Evolutionary conservation across 441 rosid species (phyloP).

Genomic region (Daphne laureola): DNA sequence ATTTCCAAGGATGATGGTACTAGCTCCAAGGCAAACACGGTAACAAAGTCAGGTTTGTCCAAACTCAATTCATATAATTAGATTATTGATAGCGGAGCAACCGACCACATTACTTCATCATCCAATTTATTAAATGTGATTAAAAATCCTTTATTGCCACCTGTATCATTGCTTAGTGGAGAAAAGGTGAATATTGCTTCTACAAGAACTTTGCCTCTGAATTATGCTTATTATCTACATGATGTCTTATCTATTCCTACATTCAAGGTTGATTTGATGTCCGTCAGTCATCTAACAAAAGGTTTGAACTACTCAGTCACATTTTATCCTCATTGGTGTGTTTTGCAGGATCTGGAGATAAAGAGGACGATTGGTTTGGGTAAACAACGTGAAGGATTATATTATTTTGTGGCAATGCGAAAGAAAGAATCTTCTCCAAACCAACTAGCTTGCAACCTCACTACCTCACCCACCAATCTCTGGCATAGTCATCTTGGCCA

Average conservation of each 20-base stretch:
- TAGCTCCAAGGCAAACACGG: background rate
- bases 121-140: too few relatives aligned
- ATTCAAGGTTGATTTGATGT: background rate
- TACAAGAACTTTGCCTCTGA: too few relatives aligned
- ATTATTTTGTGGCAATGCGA: background rate
- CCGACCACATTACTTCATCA: background rate
- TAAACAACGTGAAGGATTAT: background rate
- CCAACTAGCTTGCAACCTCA: too few relatives aligned
- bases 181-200: too few relatives aligned
- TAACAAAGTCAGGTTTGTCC: background rate
- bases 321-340: background rate
- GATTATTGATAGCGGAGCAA: background rate
- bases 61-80: background rate
- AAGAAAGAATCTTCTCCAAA: too few relatives aligned
- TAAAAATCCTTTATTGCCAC: too few relatives aligned
- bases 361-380: background rate
- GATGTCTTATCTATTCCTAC: too few relatives aligned
- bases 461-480: too few relatives aligned
- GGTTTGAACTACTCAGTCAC: too few relatives aligned
- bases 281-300: background rate
- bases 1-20: background rate
- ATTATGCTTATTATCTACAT: too few relatives aligned
- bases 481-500: too few relatives aligned
- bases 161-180: too few relatives aligned
- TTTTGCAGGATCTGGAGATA: constrained; percentile 1